phyloP scores from a whole-genome alignment of 139 green algal genomes.

The Nannochloris sp. region DNA sequence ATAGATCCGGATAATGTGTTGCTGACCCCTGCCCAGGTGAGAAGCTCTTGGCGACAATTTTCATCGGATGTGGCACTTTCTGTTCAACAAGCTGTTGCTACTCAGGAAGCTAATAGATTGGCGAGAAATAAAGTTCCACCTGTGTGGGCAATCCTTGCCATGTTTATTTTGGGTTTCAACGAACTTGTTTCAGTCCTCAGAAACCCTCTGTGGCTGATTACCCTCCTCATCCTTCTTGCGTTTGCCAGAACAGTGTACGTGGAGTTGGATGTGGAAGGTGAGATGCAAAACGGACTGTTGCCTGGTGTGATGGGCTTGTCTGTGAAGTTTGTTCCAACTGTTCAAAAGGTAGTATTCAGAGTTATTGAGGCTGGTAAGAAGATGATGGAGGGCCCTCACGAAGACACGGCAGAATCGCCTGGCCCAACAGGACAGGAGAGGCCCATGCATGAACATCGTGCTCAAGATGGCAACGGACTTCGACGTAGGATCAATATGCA shows the following conservation, averaged over 20 bases:
- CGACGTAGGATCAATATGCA: neutral
- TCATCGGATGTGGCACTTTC: constrained; percentile 43
- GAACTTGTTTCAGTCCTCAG: constrained; percentile 72
- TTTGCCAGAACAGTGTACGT: constrained; percentile 42
- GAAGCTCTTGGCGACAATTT: constrained; percentile 65
- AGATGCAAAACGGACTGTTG: constrained; percentile 62
- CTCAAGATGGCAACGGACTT: neutral
- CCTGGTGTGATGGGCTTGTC: constrained; percentile 42
- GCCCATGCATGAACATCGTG: neutral
- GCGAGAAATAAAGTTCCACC: constrained; percentile 63
- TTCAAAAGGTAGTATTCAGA: constrained; percentile 11
- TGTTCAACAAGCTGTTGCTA: constrained; percentile 65
- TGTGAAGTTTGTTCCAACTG: constrained; percentile 42
- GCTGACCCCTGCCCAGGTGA: constrained; percentile 36
- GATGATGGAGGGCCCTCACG: neutral
- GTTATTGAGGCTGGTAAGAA: constrained; percentile 2
- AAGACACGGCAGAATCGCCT: neutral
- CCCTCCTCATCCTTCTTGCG: constrained; percentile 35
- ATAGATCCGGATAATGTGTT: constrained; percentile 29
- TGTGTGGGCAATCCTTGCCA: constrained; percentile 80
- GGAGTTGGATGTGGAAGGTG: constrained; percentile 79
- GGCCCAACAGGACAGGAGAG: neutral
- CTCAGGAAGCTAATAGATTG: constrained; percentile 64
- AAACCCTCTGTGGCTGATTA: constrained; percentile 67
- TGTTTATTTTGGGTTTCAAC: constrained; percentile 86